Evolutionary conservation across 495 filamentous ascomycete species (phyloP).

Genomic region (Penicillium odoratum): DNA sequence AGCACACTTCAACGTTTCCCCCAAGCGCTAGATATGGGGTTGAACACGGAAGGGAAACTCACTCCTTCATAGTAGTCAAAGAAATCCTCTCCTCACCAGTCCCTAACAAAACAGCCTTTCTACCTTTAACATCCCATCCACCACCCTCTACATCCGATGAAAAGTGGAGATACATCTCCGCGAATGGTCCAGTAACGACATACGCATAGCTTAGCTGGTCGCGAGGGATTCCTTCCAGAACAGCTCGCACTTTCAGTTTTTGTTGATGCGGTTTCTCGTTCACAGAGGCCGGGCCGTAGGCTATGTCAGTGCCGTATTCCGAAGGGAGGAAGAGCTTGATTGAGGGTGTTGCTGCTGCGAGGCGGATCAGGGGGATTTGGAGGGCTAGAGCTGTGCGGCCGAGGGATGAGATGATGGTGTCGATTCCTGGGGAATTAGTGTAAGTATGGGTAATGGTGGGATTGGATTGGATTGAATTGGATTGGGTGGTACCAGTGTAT

Average conservation of each 20-base stretch:
- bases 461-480: neutral
- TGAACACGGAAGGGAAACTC: constrained; percentile 20
- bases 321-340: constrained; percentile 71
- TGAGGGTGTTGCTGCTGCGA: constrained; percentile 53
- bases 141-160: constrained; percentile 37
- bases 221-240: constrained; percentile 45
- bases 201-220: constrained; percentile 60
- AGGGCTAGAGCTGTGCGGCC: constrained; percentile 57
- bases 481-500: constrained; percentile 42
- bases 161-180: constrained; percentile 60
- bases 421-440: constrained; percentile 41
- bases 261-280: constrained; percentile 67
- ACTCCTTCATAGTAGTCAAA: constrained; percentile 69
- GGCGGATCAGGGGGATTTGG: constrained; percentile 58
- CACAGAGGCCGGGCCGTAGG: constrained; percentile 58
- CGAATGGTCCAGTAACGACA: constrained; percentile 67
- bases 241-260: constrained; percentile 65
- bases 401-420: constrained; percentile 66
- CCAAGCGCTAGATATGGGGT: no score
- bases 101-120: constrained; percentile 59
- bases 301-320: constrained; percentile 75
- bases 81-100: constrained; percentile 54
- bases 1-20: neutral
- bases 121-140: constrained; percentile 55
- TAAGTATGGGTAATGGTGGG: neutral